Evolutionary conservation across 2,329 filamentous ascomycete genomes (phyloP), one percentile per base, ranked within the genome.

Genomic region (Elsinoe perseae): DNA sequence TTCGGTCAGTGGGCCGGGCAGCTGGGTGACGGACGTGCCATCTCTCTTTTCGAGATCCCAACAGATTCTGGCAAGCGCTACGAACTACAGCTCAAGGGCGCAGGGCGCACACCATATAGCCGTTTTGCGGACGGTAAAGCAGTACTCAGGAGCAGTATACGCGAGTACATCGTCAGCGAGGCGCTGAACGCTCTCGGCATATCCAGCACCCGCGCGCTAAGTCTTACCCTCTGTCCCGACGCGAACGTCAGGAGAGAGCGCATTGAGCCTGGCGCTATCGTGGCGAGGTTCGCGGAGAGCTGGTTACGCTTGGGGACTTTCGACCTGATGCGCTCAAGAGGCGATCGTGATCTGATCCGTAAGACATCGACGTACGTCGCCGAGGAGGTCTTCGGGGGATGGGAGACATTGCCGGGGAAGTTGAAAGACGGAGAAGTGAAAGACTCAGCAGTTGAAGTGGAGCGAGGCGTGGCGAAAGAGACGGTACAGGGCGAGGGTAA

Each of bases 231-330:
- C 14, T 75, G 89, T 12, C 89, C 89, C 0, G 77, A 88, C 53
- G 78, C 80, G 27, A 83, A 79, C 60, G 91, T 96, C 0, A 69
- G 83, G 30, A 80, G 93, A 56, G 93, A 98, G 73, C 81, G 80
- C 3, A 72, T 87, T 2, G 93, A 98, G 70, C 90, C 92, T 0
- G 92, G 90, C 12, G 93, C 93, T 8, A 93, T 98, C 59, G 93
- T 98, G 10, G 80, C 89, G 25, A 83, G 93, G 9, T 96, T 96
- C 66, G 93, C 93, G 0, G 84, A 95, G 69, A 86, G 81, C 16
- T 98, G 93, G 93, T 72, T 98, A 44, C 80, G 93, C 21, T 83
- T 98, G 52, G 93, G 93, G n/a, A 97, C 86, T 18, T 98, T 98
- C 67, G 95, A 98, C 65, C 79, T 98, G n/a, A 79, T 91, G 7